A percentile compares a stretch with the other conserved stretches of the same genome.
Evolutionary conservation across 352 stramenopile species (phyloP).

Genomic region (Phytophthora constricta): DNA sequence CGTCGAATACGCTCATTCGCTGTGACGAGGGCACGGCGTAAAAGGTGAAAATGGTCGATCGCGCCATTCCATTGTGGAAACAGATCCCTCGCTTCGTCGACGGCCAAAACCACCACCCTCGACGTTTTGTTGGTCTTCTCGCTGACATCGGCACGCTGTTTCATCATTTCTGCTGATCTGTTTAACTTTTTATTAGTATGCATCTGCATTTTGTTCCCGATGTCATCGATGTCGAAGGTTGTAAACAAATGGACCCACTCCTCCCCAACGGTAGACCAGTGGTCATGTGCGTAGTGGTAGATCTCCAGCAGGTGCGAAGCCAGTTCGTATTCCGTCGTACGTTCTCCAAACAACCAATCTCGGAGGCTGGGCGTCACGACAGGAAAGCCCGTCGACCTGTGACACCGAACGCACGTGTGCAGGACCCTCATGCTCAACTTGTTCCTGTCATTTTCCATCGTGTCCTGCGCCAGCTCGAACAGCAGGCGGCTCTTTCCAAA

Average conservation of each 20-base stretch:
- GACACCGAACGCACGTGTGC: constrained; percentile 1
- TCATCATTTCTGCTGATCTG: too few relatives aligned
- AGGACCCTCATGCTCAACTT: constrained; percentile 8
- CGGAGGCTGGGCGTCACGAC: not conserved
- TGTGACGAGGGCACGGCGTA: not conserved
- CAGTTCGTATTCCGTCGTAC: not conserved
- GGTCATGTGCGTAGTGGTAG: constrained; percentile 1
- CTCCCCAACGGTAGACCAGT: constrained; percentile 2
- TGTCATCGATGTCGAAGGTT: not conserved
- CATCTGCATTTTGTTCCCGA: not conserved
- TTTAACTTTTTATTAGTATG: not conserved
- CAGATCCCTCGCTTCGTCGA: constrained; percentile 9
- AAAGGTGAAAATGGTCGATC: not conserved
- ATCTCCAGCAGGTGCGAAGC: constrained; percentile 3
- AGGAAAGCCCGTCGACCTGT: constrained; percentile 8
- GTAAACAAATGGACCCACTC: constrained; percentile 16
- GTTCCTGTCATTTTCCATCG: not conserved
- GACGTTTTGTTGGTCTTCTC: not conserved
- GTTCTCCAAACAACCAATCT: not conserved
- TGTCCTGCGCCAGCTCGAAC: constrained; percentile 4
- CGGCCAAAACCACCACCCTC: constrained; percentile 3
- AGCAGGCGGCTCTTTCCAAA: too few relatives aligned
- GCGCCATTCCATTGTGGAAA: not conserved
- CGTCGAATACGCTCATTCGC: not conserved
- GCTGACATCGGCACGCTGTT: too few relatives aligned